Base-by-base conservation (phyloP, 1,284 basidiomycete genomes). In the Ustilago sp. region DNA sequence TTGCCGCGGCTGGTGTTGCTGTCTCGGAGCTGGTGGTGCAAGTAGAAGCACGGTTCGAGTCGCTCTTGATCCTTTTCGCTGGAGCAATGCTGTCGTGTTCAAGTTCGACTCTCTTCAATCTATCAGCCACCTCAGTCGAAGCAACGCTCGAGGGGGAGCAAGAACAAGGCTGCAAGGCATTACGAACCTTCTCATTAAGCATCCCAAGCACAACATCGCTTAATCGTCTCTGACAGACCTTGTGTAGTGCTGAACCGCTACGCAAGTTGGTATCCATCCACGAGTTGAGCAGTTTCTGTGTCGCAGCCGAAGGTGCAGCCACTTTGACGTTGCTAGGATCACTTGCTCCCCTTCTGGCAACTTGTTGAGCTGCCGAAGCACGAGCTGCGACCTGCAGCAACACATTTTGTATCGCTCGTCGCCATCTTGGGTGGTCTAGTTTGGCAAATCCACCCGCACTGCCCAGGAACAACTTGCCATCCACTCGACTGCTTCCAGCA, bases 301-400 rank as follows among this genome's bases (percentile, higher is more conserved):
- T 78, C 7, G 59, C 45, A 12, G 60, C 64, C 31, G 78, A 79
- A 7, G 81, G 80, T 12, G 77, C 63, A 3, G 55, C 48, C 5
- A 56, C 36, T 50, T 63, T 50, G 53, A 73, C 53, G 13, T 61
- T 39, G 31, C 55, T 66, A 11, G 70, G 55, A 19, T 61, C 67
- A 9, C 54, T 23, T 0, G 53, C 23, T 2, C 68, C 68, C 4
- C 38, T 50, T 12, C 68, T 54, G n/a, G 80, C 80, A 6, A 69
- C 66, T 12, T 12, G 11, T 58, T 80, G 80, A n/a, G 80, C 73
- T 9, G 71, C 67, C 6, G 65, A 55, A 11, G 90, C 91, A 51
- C 91, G 89, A 69, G 89, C 89, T 2, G 91, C 91, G 56, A 93
- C 87, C 81, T 93, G 92, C 36, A 93, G 85, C 12, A 91, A 88